A percentile compares a stretch with the other conserved stretches of the same genome.
Evolutionary conservation across 2,329 filamentous ascomycete genomes (phyloP).

Genomic region (Anisogramma anomala): DNA sequence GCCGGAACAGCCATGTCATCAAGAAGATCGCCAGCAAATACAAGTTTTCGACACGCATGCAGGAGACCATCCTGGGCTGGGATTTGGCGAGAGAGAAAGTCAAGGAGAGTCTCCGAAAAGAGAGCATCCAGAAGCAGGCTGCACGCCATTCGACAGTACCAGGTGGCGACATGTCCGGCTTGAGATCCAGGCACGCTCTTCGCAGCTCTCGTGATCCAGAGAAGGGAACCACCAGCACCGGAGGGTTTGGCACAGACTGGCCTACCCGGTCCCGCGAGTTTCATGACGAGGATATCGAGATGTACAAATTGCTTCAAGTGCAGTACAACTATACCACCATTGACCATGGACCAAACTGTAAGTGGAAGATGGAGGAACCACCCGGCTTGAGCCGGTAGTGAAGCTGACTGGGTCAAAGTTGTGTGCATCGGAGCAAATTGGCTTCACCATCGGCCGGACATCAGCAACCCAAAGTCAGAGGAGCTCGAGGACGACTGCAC

Average conservation of each 20-base stretch:
- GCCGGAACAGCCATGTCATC: slow-evolving; percentile 44
- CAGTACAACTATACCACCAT: slow-evolving; percentile 69
- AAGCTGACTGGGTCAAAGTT: slow-evolving; percentile 28
- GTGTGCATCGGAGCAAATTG: slow-evolving; percentile 63
- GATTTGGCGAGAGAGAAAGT: slow-evolving; percentile 15
- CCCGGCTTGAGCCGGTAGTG: slow-evolving; percentile 14
- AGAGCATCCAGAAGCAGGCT: not conserved
- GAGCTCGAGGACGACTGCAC: slow-evolving; percentile 1
- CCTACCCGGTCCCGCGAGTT: not conserved
- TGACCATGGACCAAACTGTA: slow-evolving; percentile 55
- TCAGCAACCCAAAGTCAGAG: slow-evolving; percentile 1
- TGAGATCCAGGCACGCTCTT: not conserved
- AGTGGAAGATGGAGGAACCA: slow-evolving; percentile 19
- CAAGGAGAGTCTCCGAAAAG: not conserved
- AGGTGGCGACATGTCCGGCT: not conserved
- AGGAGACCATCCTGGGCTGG: slow-evolving; percentile 46
- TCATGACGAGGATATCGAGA: slow-evolving; percentile 21
- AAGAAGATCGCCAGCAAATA: slow-evolving; percentile 47
- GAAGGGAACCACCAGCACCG: not conserved
- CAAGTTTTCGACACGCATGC: slow-evolving; percentile 55
- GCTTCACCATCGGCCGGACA: slow-evolving; percentile 32
- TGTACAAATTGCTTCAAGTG: slow-evolving; percentile 48
- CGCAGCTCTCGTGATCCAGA: slow-evolving; percentile 4
- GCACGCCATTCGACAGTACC: not conserved
- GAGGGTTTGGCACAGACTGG: not conserved